Conservation (phyloP, 345 rosid species). For the Salix caprea region DNA sequence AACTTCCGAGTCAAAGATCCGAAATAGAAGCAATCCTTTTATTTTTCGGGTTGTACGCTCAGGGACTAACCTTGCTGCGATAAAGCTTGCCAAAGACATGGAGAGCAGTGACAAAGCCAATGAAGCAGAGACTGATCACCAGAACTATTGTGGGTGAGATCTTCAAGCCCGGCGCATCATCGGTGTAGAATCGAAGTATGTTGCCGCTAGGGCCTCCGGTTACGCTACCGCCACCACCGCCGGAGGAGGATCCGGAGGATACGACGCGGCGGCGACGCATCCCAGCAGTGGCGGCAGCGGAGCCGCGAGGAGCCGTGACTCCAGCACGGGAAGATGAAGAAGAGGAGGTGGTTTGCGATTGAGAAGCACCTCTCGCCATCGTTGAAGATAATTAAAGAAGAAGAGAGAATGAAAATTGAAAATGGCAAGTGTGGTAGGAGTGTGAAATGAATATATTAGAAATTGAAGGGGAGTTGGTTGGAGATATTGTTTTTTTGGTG, state of each 20-base stretch:
- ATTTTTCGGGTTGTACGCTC: slow-evolving; percentile 18
- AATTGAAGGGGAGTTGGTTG: too few relatives aligned
- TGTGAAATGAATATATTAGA: too few relatives aligned
- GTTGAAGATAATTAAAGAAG: background rate
- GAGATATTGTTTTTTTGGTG: too few relatives aligned
- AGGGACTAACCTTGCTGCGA: slow-evolving; percentile 52
- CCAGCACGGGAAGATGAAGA: slow-evolving; percentile 65
- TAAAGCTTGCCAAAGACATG: slow-evolving; percentile 90
- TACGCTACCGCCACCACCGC: slow-evolving; percentile 28
- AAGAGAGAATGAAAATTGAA: too few relatives aligned
- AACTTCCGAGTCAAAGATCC: slow-evolving; percentile 12
- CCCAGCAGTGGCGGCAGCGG: slow-evolving; percentile 87
- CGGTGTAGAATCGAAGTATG: slow-evolving; percentile 96
- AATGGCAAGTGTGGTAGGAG: too few relatives aligned
- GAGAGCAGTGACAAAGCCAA: slow-evolving; percentile 89
- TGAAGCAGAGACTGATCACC: slow-evolving; percentile 92
- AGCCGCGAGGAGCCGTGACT: slow-evolving; percentile 74
- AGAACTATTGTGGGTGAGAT: slow-evolving; percentile 91
- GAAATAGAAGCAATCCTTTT: background rate
- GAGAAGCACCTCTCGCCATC: slow-evolving; percentile 87
- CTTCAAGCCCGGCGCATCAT: slow-evolving; percentile 87
- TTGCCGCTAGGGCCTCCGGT: slow-evolving; percentile 43
- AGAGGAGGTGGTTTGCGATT: slow-evolving; percentile 59
- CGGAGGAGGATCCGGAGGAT: slow-evolving; percentile 36
- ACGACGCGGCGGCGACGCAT: slow-evolving; percentile 80